Conservation (phyloP, 768 basidiomycete genomes). For the Tulasnella sp. region DNA sequence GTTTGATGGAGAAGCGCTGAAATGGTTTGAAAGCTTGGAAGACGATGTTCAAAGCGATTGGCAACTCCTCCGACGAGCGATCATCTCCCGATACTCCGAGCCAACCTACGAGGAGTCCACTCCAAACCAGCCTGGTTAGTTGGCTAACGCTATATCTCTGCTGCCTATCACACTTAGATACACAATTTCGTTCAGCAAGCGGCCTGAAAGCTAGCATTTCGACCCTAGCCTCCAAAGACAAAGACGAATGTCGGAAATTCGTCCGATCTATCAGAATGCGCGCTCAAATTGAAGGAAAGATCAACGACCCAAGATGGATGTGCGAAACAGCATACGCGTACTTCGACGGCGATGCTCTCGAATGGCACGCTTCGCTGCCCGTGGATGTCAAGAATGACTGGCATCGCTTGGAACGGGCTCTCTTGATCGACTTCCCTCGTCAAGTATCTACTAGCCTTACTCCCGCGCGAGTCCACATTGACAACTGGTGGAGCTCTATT, state of each 20-base stretch:
- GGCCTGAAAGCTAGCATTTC: not conserved
- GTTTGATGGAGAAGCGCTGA: not conserved
- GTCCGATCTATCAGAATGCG: not conserved
- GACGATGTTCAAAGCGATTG: not conserved
- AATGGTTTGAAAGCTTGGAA: not conserved
- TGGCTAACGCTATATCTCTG: not conserved
- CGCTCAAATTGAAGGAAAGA: not conserved
- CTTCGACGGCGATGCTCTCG: not conserved
- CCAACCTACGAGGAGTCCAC: not conserved
- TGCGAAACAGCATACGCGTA: not conserved
- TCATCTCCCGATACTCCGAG: not conserved
- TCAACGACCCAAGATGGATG: not conserved
- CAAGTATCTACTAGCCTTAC: not conserved
- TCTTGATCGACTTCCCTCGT: not conserved
- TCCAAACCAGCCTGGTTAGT: not conserved
- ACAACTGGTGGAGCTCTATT: not conserved
- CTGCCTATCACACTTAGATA: not conserved
- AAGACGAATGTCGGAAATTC: not conserved
- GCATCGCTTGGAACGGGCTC: not conserved
- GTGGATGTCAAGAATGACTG: not conserved
- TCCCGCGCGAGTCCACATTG: not conserved
- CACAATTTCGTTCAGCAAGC: not conserved
- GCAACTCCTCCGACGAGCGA: not conserved
- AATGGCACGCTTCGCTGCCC: not conserved
- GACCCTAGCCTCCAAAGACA: not conserved